Conservation (phyloP, 2,329 filamentous ascomycete species). For the Trichoderma sp. region DNA sequence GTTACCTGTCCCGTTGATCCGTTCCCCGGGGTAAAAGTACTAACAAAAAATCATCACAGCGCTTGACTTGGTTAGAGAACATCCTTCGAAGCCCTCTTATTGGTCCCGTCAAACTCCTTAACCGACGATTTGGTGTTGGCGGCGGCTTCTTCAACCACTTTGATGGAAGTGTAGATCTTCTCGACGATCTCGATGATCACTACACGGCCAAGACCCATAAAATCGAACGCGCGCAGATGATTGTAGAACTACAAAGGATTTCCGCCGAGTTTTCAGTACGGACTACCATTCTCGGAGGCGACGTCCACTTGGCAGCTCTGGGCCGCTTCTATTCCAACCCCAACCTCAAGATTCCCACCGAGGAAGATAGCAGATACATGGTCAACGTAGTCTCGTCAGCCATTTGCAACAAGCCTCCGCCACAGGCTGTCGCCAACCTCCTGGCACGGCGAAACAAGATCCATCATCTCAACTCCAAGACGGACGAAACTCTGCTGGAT, state of each 20-base stretch:
- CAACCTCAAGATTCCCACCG: slow-evolving; percentile 72
- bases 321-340: slow-evolving; percentile 95
- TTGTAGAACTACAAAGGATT: slow-evolving; percentile 81
- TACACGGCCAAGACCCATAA: slow-evolving; percentile 95
- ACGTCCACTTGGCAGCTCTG: slow-evolving; percentile 89
- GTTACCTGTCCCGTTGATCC: slow-evolving; percentile 43
- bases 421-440: slow-evolving; percentile 84
- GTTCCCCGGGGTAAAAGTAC: too few relatives aligned
- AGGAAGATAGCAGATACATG: slow-evolving; percentile 92
- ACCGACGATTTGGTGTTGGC: slow-evolving; percentile 84
- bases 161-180: slow-evolving; percentile 87
- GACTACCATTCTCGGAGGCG: slow-evolving; percentile 89
- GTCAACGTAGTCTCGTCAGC: slow-evolving; percentile 91
- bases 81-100: slow-evolving; percentile 85
- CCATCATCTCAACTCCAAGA: slow-evolving; percentile 69
- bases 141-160: slow-evolving; percentile 92
- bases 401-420: slow-evolving; percentile 93
- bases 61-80: slow-evolving; percentile 95
- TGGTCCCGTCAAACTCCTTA: slow-evolving; percentile 84
- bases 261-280: slow-evolving; percentile 86
- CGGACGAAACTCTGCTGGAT: slow-evolving; percentile 91
- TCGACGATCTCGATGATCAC: slow-evolving; percentile 94
- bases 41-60: slow-evolving; percentile 46
- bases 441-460: slow-evolving; percentile 88
- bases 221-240: slow-evolving; percentile 75